These are phyloP conservation scores for Loxodes magnus DNA, from an alignment of 73 alveolate species.

Conservation along the genomic window DNA sequence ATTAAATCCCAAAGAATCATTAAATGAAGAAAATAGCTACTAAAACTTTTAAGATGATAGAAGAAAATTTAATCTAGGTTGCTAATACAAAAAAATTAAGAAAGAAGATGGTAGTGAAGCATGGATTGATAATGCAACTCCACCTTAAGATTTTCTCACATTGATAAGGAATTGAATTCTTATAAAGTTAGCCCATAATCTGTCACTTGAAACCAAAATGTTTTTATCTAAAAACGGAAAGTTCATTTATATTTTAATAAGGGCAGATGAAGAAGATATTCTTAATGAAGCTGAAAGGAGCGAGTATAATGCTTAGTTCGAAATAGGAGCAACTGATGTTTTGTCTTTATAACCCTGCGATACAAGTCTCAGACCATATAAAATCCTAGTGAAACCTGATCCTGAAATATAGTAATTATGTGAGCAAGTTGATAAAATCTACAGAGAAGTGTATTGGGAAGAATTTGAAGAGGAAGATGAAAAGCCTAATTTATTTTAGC, in stretches of 20 bases:
- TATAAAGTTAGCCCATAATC: slow-evolving; percentile 4
- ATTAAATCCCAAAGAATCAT: too few relatives aligned
- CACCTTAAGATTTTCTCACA: neutral
- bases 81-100: neutral
- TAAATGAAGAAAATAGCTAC: too few relatives aligned
- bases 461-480: too few relatives aligned
- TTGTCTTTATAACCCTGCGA: slow-evolving; percentile 22
- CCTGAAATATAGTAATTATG: too few relatives aligned
- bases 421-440: too few relatives aligned
- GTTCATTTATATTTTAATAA: slow-evolving; percentile 11
- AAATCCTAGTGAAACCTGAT: slow-evolving; percentile 4
- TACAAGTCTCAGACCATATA: slow-evolving; percentile 7
- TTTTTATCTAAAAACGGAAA: slow-evolving; percentile 13
- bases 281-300: slow-evolving; percentile 17
- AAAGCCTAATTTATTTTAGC: too few relatives aligned
- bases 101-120: neutral
- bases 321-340: slow-evolving; percentile 22
- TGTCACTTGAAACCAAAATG: slow-evolving; percentile 14
- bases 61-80: neutral
- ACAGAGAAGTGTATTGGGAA: too few relatives aligned
- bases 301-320: slow-evolving; percentile 13
- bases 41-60: too few relatives aligned
- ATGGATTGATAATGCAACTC: neutral
- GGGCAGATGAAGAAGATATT: slow-evolving; percentile 19
- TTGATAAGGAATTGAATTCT: slow-evolving; percentile 5